Conservation (phyloP, 176 grass and related monocot species). For the Guadua angustifolia region DNA sequence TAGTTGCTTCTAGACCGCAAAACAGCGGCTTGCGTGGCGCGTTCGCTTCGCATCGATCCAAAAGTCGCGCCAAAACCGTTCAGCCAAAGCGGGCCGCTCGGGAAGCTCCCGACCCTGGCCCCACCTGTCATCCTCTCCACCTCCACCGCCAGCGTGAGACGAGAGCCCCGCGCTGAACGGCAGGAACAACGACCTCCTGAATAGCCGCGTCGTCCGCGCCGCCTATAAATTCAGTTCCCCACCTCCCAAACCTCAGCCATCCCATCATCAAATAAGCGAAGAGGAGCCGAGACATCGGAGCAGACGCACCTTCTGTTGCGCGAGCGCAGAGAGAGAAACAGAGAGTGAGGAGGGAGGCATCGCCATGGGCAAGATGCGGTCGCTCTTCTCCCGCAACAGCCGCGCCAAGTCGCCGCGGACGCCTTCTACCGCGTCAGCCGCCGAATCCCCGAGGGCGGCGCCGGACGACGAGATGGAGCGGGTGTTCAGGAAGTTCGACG, state of each 20-base stretch:
- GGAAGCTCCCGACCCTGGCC: not conserved
- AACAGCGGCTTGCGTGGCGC: too few species aligned
- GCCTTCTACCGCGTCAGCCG: not conserved
- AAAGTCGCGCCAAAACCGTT: not conserved
- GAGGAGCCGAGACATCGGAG: not conserved
- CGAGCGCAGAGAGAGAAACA: not conserved
- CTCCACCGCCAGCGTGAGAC: not conserved
- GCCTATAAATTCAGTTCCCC: not conserved
- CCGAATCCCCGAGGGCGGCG: not conserved
- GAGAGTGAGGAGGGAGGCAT: too few species aligned
- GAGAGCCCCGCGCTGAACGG: not conserved
- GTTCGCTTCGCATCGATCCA: too few species aligned
- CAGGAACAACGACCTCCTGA: not conserved
- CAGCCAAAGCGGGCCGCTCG: not conserved
- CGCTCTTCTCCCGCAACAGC: slow-evolving; percentile 70
- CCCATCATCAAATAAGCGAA: not conserved
- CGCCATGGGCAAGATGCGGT: slow-evolving; percentile 76
- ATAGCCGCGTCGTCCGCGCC: not conserved
- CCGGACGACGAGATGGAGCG: slow-evolving; percentile 60
- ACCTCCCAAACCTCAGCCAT: not conserved
- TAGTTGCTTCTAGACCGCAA: not conserved
- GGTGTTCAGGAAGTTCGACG: slow-evolving; percentile 92
- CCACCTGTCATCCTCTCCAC: slow-evolving; percentile 25
- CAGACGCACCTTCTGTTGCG: not conserved
- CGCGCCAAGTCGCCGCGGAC: not conserved